Evolutionary conservation across 257 asterid species (phyloP).

Genomic region (Penstemon barbatus): DNA sequence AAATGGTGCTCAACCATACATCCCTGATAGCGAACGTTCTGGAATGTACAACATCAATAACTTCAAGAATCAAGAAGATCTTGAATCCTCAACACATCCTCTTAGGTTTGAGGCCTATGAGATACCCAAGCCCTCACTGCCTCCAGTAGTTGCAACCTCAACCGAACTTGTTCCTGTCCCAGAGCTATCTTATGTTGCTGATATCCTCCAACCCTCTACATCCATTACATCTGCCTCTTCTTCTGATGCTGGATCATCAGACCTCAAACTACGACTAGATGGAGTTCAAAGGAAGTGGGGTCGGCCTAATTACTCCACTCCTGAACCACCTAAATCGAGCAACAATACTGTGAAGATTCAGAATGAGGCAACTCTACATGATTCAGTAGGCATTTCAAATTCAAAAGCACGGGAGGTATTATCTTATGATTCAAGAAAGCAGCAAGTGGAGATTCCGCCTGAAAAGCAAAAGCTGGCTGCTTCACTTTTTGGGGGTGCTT

Average conservation of each 20-base stretch:
- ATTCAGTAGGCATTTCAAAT: slow-evolving; percentile 43
- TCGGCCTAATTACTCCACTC: slow-evolving; percentile 61
- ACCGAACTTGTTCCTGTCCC: slow-evolving; percentile 73
- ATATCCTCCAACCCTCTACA: slow-evolving; percentile 44
- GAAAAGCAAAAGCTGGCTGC: slow-evolving; percentile 95
- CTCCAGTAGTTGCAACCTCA: slow-evolving; percentile 58
- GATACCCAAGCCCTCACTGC: slow-evolving; percentile 69
- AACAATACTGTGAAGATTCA: slow-evolving; percentile 44
- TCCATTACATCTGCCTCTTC: slow-evolving; percentile 43
- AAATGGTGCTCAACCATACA: slow-evolving; percentile 87
- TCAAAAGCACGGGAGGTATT: slow-evolving; percentile 37
- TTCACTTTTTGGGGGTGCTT: slow-evolving; percentile 75
- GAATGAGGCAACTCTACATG: slow-evolving; percentile 52
- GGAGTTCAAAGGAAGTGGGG: slow-evolving; percentile 98
- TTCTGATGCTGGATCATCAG: slow-evolving; percentile 55
- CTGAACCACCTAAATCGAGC: slow-evolving; percentile 58
- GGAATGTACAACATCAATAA: slow-evolving; percentile 53
- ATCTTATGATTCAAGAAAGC: slow-evolving; percentile 60
- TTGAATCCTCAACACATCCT: slow-evolving; percentile 59
- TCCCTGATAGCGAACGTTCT: slow-evolving; percentile 70
- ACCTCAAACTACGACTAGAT: slow-evolving; percentile 78
- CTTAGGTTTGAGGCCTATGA: slow-evolving; percentile 96
- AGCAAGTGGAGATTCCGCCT: slow-evolving; percentile 60
- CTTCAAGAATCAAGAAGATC: slow-evolving; percentile 67
- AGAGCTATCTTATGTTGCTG: slow-evolving; percentile 56